A percentile compares a stretch with the other conserved stretches of the same genome.
Evolutionary conservation across 1,284 basidiomycete species (phyloP).

Genomic region (Heterobasidion irregulare): DNA sequence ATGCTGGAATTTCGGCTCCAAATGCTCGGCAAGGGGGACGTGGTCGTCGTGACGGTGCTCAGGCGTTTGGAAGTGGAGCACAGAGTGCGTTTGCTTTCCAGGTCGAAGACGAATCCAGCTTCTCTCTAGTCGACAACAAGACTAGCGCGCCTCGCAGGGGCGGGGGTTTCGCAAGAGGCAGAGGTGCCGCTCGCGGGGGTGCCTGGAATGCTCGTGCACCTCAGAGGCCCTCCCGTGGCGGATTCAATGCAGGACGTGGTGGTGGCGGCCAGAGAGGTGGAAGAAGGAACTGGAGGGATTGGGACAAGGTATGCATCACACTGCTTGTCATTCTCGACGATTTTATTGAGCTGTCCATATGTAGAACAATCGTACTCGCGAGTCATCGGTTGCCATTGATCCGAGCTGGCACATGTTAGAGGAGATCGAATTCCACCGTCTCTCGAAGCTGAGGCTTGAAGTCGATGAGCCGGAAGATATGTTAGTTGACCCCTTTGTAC

Average conservation of each 20-base stretch:
- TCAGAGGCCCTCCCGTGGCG: slow-evolving; percentile 41
- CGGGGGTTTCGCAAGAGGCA: slow-evolving; percentile 51
- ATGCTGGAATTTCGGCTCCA: slow-evolving; percentile 36
- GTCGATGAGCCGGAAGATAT: slow-evolving; percentile 87
- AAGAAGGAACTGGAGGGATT: slow-evolving; percentile 83
- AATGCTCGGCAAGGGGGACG: slow-evolving; percentile 40
- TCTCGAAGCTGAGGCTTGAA: slow-evolving; percentile 87
- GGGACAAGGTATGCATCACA: slow-evolving; percentile 74
- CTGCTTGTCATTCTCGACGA: background rate
- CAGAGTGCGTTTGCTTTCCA: slow-evolving; percentile 96
- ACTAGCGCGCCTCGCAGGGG: slow-evolving; percentile 56
- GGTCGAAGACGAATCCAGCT: slow-evolving; percentile 96
- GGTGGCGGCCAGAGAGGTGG: slow-evolving; percentile 49
- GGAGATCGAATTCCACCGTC: slow-evolving; percentile 94
- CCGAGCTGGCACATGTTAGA: slow-evolving; percentile 92
- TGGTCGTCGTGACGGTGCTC: slow-evolving; percentile 57
- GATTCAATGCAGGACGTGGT: slow-evolving; percentile 27
- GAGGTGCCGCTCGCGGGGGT: slow-evolving; percentile 37
- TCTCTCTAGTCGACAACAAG: slow-evolving; percentile 94
- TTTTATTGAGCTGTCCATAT: background rate
- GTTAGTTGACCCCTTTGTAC: slow-evolving; percentile 36
- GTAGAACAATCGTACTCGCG: slow-evolving; percentile 83
- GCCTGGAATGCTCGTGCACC: slow-evolving; percentile 38
- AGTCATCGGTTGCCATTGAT: slow-evolving; percentile 91
- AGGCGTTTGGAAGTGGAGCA: slow-evolving; percentile 75